Conservation (phyloP, 192 early-diverging fungal genomes). For the Coemansia umbellata region DNA sequence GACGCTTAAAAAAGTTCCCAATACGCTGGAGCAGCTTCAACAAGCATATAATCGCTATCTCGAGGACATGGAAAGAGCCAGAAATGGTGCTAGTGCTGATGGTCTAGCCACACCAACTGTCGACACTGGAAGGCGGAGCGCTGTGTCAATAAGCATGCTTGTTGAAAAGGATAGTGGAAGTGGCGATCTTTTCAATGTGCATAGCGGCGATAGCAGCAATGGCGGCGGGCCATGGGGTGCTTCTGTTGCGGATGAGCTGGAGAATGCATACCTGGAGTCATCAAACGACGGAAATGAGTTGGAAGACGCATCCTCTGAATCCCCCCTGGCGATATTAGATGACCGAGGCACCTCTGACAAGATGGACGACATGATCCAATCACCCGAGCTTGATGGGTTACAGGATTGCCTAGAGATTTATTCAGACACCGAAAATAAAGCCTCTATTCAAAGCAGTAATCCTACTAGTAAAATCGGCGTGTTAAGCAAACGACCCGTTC, state of each 20-base stretch:
- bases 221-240: conserved; percentile 46
- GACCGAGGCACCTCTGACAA: neutral
- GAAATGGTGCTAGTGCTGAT: conserved; percentile 5
- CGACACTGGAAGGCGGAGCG: conserved; percentile 23
- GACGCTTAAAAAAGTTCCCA: conserved; percentile 9
- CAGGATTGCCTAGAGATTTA: conserved; percentile 31
- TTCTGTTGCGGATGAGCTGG: conserved; percentile 61
- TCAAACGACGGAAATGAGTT: conserved; percentile 58
- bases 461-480: neutral
- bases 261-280: conserved; percentile 77
- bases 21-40: conserved; percentile 18
- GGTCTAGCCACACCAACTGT: conserved; percentile 43
- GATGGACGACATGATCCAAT: conserved; percentile 4
- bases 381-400: conserved; percentile 28
- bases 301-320: conserved; percentile 11
- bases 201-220: neutral
- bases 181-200: neutral
- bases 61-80: conserved; percentile 9
- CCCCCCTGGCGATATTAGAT: neutral
- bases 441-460: neutral
- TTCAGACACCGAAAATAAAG: conserved; percentile 8
- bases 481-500: too few relatives aligned
- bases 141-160: conserved; percentile 42
- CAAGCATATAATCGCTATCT: conserved; percentile 30
- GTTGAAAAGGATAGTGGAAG: conserved; percentile 8